These are phyloP conservation scores for Apiotrichum brassicae DNA, from an alignment of 1,284 basidiomycete genomes.

Conservation along the genomic window DNA sequence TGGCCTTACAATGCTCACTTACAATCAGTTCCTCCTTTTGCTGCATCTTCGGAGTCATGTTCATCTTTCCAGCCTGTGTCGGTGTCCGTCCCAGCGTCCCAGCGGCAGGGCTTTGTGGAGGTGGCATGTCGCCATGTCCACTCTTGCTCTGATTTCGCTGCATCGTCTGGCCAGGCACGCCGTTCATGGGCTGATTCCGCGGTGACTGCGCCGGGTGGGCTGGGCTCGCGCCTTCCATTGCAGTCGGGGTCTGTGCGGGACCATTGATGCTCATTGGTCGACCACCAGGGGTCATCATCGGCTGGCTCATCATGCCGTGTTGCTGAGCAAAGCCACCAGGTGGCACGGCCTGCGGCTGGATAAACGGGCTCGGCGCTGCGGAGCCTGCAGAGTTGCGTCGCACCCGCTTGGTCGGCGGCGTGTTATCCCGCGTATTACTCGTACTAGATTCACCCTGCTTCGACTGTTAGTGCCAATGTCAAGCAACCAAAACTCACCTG, in stretches of 20 bases:
- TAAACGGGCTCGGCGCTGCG: conserved; percentile 28
- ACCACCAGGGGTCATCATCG: conserved; percentile 7
- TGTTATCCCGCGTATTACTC: conserved; percentile 15
- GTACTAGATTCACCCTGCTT: conserved; percentile 14
- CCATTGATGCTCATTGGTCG: conserved; percentile 12
- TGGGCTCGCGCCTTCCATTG: conserved; percentile 12
- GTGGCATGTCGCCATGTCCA: conserved; percentile 34
- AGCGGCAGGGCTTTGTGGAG: conserved; percentile 36
- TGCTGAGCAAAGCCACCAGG: conserved; percentile 13
- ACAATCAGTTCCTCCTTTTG: conserved; percentile 31
- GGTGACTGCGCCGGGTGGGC: conserved; percentile 13
- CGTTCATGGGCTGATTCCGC: conserved; percentile 10
- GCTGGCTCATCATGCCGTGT: conserved; percentile 8
- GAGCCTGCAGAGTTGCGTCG: conserved; percentile 32
- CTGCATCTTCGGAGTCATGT: conserved; percentile 18
- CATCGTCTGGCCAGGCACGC: conserved; percentile 21
- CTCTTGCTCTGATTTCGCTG: conserved; percentile 36
- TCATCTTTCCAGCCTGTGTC: conserved; percentile 19
- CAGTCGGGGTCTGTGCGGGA: background rate
- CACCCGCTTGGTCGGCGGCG: conserved; percentile 39
- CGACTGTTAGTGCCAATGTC: background rate
- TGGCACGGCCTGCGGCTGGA: conserved; percentile 22
- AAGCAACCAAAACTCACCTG: conserved; percentile 8
- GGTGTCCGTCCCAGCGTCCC: conserved; percentile 22
- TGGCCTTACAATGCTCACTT: background rate